phyloP scores from a whole-genome alignment of 2,329 filamentous ascomycete species.

The Dactylonectria macrodidyma region DNA sequence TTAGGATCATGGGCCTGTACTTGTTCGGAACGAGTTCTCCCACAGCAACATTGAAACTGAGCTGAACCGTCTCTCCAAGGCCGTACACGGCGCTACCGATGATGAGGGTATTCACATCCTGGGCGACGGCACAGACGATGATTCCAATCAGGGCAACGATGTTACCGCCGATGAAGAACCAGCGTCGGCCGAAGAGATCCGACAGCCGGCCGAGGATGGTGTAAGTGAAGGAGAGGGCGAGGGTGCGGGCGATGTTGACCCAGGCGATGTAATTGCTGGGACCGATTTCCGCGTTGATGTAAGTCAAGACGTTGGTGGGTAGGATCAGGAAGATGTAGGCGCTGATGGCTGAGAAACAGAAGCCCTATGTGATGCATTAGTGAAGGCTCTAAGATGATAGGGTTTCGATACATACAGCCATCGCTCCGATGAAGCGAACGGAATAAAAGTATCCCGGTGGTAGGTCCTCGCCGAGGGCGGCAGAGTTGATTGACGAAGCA shows the following conservation, averaged over 20 bases:
- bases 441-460: conserved; percentile 57
- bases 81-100: conserved; percentile 55
- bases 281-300: conserved; percentile 56
- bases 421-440: conserved; percentile 50
- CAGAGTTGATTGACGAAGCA: conserved; percentile 52
- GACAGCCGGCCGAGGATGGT: conserved; percentile 57
- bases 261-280: conserved; percentile 53
- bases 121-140: conserved; percentile 53
- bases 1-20: conserved; percentile 53
- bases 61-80: conserved; percentile 54
- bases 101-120: conserved; percentile 54
- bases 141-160: conserved; percentile 54
- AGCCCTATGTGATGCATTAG: conserved; percentile 45
- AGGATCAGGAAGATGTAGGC: conserved; percentile 56
- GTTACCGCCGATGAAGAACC: conserved; percentile 58
- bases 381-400: not conserved
- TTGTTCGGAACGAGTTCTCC: conserved; percentile 61
- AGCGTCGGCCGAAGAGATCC: conserved; percentile 57
- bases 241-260: conserved; percentile 55
- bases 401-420: conserved; percentile 46
- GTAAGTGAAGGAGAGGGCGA: conserved; percentile 54
- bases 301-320: conserved; percentile 55
- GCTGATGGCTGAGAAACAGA: conserved; percentile 55
- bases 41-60: conserved; percentile 56
- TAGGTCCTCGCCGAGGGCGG: conserved; percentile 53